These are phyloP conservation scores for Amniculicola lignicola DNA, from an alignment of 495 filamentous ascomycete species.

Conservation along the genomic window DNA sequence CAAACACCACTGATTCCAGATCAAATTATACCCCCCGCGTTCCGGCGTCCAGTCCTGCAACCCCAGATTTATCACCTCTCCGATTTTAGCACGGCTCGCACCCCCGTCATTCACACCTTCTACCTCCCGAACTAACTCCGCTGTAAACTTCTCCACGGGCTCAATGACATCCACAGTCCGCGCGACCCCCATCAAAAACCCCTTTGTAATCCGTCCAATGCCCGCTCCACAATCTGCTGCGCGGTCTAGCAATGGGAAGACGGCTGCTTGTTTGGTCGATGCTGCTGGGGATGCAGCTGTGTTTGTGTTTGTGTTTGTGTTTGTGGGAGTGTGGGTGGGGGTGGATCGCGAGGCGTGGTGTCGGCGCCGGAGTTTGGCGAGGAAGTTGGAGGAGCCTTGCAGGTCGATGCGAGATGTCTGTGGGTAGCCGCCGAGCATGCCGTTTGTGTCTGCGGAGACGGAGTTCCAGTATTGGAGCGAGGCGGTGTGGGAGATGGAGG, in stretches of 20 bases:
- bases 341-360: too few relatives aligned
- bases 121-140: constrained; percentile 35
- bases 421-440: constrained; percentile 83
- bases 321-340: too few relatives aligned
- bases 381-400: constrained; percentile 69
- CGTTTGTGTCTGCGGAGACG: constrained; percentile 65
- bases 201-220: constrained; percentile 60
- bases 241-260: constrained; percentile 37
- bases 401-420: constrained; percentile 73
- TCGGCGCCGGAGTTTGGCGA: constrained; percentile 70
- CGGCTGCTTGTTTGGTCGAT: neutral
- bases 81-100: constrained; percentile 40
- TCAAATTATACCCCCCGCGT: constrained; percentile 55
- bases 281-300: neutral
- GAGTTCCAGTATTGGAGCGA: constrained; percentile 71
- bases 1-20: constrained; percentile 90
- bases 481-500: constrained; percentile 48
- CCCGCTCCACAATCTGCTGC: constrained; percentile 63
- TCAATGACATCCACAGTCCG: constrained; percentile 59
- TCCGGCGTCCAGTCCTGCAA: constrained; percentile 70
- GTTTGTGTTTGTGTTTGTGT: too few relatives aligned
- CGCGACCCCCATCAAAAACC: constrained; percentile 53
- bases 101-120: neutral
- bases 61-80: constrained; percentile 67
- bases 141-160: constrained; percentile 53